These are phyloP conservation scores for Linum usitatissimum DNA, from an alignment of 345 rosid genomes.

Conservation along the genomic window DNA sequence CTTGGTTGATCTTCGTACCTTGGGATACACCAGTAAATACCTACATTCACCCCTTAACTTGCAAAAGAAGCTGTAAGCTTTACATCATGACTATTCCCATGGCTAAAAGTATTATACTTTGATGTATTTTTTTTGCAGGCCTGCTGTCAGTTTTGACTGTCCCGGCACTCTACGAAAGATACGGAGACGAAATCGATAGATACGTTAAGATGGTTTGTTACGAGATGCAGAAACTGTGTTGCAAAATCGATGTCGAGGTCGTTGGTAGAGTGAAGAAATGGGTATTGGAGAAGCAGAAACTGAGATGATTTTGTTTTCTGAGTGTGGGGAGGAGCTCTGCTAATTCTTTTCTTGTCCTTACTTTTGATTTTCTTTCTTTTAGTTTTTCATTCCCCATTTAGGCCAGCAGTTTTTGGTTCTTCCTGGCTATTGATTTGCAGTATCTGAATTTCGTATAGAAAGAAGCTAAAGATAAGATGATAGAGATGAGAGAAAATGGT, in stretches of 20 bases:
- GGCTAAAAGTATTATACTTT: background rate
- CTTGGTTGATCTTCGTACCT: conserved; percentile 59
- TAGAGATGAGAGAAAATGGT: too few species aligned
- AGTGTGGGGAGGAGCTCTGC: background rate
- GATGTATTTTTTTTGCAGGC: conserved; percentile 28
- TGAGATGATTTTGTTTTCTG: conserved; percentile 27
- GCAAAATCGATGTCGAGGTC: conserved; percentile 29
- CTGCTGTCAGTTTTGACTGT: conserved; percentile 50
- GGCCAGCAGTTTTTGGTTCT: too few species aligned
- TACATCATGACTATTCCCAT: background rate
- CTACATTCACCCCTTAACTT: background rate
- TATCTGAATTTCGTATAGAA: too few species aligned
- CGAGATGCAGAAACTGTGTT: conserved; percentile 33
- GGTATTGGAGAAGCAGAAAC: conserved; percentile 48
- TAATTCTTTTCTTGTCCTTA: too few species aligned
- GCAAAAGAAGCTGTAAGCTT: background rate
- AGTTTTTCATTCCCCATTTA: too few species aligned
- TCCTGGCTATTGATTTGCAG: too few species aligned
- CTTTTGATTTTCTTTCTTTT: too few species aligned
- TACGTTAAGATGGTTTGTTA: conserved; percentile 19
- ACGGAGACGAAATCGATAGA: conserved; percentile 42
- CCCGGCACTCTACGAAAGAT: conserved; percentile 71
- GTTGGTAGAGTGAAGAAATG: conserved; percentile 31
- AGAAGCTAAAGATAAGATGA: too few species aligned
- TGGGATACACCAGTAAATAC: conserved; percentile 61